Evolutionary conservation across 352 stramenopile species (phyloP).

Genomic region (Phytophthora sansomeana): DNA sequence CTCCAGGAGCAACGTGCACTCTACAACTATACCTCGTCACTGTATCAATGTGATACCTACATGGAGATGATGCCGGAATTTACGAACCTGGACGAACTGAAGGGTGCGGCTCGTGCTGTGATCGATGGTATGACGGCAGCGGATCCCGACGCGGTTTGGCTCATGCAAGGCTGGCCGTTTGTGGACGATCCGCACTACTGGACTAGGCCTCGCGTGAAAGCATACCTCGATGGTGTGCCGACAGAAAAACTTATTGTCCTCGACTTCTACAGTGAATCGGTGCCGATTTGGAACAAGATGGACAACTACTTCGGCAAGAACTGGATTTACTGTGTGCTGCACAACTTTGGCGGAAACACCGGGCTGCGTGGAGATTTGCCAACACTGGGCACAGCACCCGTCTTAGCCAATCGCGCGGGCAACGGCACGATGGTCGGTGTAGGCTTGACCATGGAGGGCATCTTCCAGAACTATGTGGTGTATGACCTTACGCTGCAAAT

Average conservation of each 20-base stretch:
- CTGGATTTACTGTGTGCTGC: constrained; percentile 87
- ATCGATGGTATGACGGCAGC: constrained; percentile 76
- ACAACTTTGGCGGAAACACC: constrained; percentile 85
- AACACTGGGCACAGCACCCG: constrained; percentile 58
- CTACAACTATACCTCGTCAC: constrained; percentile 75
- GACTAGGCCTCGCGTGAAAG: constrained; percentile 62
- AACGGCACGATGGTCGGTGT: constrained; percentile 79
- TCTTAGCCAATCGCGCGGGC: constrained; percentile 44
- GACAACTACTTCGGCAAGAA: constrained; percentile 84
- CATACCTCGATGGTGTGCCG: constrained; percentile 63
- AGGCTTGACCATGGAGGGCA: constrained; percentile 84
- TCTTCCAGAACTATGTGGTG: constrained; percentile 89
- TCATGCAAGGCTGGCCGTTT: constrained; percentile 88
- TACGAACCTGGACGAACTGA: constrained; percentile 52
- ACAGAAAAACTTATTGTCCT: constrained; percentile 77
- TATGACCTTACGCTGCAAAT: constrained; percentile 83
- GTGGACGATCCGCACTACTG: constrained; percentile 63
- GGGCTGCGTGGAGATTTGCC: constrained; percentile 79
- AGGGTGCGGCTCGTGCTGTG: constrained; percentile 62
- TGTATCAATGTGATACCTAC: constrained; percentile 85
- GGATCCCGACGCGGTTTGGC: constrained; percentile 79
- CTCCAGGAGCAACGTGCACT: constrained; percentile 69
- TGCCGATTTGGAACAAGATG: constrained; percentile 75
- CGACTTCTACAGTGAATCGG: constrained; percentile 79
- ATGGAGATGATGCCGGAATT: constrained; percentile 84